phyloP scores from a whole-genome alignment of 2,329 filamentous ascomycete species.

The Colletotrichum melonis region DNA sequence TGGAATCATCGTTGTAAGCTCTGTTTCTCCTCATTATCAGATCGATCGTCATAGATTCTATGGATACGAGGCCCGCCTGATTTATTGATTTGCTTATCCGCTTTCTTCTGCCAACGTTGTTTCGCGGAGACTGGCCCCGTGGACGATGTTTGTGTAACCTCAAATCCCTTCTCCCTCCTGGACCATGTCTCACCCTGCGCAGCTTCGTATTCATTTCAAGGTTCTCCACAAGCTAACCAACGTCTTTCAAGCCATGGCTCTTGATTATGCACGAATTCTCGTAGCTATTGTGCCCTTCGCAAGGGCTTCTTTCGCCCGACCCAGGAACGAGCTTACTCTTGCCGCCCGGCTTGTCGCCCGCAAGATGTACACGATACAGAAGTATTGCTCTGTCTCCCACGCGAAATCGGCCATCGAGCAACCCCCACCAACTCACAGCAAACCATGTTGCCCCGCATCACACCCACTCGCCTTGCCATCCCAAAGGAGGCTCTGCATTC shows the following conservation, averaged over 20 bases:
- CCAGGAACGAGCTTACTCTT: background rate
- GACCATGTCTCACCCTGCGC: background rate
- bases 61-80: background rate
- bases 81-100: background rate
- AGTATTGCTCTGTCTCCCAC: background rate
- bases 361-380: background rate
- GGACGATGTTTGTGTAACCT: constrained; percentile 10
- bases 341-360: background rate
- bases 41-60: background rate
- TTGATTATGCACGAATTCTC: background rate
- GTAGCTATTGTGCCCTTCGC: background rate
- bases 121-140: background rate
- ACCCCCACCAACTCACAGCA: background rate
- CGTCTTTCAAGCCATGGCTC: background rate
- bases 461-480: constrained; percentile 8
- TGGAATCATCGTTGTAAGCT: background rate
- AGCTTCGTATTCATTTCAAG: constrained; percentile 14
- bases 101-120: constrained; percentile 16
- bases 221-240: background rate
- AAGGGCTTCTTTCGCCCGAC: background rate
- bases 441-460: constrained; percentile 3
- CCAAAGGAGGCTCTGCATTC: constrained; percentile 30
- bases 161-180: constrained; percentile 5
- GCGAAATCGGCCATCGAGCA: background rate
- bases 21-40: background rate